These are phyloP conservation scores for Termitomyces sp. DNA, from an alignment of 1,284 basidiomycete species.

Conservation along the genomic window DNA sequence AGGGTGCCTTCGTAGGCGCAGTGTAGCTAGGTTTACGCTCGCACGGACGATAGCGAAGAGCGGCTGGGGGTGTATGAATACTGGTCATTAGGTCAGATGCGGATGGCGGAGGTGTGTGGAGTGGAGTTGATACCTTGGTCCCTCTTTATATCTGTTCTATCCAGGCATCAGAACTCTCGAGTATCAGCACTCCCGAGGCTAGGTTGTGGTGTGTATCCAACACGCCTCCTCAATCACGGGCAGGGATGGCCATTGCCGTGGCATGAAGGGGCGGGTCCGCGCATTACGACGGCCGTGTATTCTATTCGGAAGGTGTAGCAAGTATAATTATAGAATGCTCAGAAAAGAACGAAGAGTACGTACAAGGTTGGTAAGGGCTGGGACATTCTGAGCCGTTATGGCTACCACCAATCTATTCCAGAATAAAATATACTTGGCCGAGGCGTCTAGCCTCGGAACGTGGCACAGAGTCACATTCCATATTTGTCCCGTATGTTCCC, in stretches of 20 bases:
- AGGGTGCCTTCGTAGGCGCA: slow-evolving; percentile 20
- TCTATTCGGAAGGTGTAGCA: slow-evolving; percentile 10
- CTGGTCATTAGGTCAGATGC: not conserved
- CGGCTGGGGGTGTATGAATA: not conserved
- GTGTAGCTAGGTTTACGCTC: slow-evolving; percentile 8
- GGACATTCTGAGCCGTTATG: slow-evolving; percentile 2
- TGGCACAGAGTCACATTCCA: slow-evolving; percentile 1
- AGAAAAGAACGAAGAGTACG: slow-evolving; percentile 8
- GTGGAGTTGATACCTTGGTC: not conserved
- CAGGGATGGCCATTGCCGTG: slow-evolving; percentile 11
- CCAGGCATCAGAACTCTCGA: slow-evolving; percentile 10
- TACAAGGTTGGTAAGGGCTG: slow-evolving; percentile 5
- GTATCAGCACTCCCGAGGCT: slow-evolving; percentile 8
- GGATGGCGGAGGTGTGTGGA: not conserved
- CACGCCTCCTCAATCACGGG: slow-evolving; percentile 12
- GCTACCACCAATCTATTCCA: slow-evolving; percentile 8
- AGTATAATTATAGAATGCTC: slow-evolving; percentile 10
- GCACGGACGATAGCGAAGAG: not conserved
- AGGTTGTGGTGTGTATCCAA: slow-evolving; percentile 10
- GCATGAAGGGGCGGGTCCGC: slow-evolving; percentile 12
- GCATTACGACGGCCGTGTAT: slow-evolving; percentile 9
- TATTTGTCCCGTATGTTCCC: not conserved
- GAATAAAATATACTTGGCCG: slow-evolving; percentile 7
- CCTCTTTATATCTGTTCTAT: slow-evolving; percentile 9
- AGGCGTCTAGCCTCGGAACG: slow-evolving; percentile 9